phyloP scores from a whole-genome alignment of 202 grass and related monocot species.

The Tripidium arundinaceum region DNA sequence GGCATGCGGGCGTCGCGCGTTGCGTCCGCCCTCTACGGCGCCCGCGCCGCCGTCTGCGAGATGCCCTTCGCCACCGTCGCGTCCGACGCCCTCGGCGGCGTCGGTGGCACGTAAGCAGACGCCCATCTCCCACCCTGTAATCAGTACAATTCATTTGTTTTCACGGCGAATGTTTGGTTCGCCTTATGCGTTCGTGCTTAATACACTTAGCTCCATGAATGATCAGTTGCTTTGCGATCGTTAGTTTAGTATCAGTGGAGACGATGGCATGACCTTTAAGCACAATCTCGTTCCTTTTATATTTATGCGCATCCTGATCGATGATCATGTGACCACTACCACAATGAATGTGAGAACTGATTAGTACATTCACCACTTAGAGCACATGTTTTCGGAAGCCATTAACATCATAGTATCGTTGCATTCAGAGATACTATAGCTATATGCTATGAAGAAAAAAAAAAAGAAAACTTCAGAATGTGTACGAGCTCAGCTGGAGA shows the following conservation, averaged over 20 bases:
- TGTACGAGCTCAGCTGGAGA: background rate
- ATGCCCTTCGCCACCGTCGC: conserved; percentile 64
- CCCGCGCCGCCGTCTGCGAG: conserved; percentile 59
- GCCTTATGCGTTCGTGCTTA: background rate
- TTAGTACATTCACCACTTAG: too few species aligned
- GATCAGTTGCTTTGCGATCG: background rate
- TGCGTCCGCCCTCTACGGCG: conserved; percentile 56
- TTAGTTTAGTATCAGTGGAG: background rate
- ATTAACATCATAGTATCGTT: background rate
- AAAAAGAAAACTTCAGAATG: background rate
- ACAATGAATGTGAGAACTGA: too few species aligned
- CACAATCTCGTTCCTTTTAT: background rate
- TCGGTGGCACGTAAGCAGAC: too few species aligned
- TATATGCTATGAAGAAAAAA: background rate
- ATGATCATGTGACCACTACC: background rate
- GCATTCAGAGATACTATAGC: background rate
- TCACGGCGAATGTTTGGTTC: background rate
- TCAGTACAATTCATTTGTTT: background rate
- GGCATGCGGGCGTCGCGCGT: conserved; percentile 62
- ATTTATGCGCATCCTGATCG: background rate
- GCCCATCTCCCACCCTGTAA: background rate
- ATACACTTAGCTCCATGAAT: background rate
- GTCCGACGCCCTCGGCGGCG: conserved; percentile 38
- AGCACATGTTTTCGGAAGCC: background rate
- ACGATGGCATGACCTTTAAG: background rate